Percentiles rank a stretch among this genome's conserved stretches.
These are phyloP conservation scores for Scopulariopsis brevicaulis DNA, from an alignment of 2,329 filamentous ascomycete species.

Conservation along the genomic window DNA sequence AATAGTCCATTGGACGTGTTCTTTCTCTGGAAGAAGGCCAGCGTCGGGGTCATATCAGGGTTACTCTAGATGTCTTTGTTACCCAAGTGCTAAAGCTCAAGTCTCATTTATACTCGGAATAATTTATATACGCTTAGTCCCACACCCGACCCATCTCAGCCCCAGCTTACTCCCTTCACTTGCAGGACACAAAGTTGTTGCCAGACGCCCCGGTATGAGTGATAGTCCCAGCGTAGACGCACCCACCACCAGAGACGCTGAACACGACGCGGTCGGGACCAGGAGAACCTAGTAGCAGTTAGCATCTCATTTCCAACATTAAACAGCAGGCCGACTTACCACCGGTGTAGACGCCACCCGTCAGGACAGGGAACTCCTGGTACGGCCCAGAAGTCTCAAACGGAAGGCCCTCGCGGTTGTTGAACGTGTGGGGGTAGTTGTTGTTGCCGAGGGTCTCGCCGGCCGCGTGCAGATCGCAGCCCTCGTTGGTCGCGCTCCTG, in stretches of 20 bases:
- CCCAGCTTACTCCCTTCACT: background rate
- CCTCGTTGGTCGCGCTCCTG: slow-evolving; percentile 13
- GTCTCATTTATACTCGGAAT: no score
- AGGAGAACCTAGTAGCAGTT: slow-evolving; percentile 24
- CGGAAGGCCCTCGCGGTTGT: slow-evolving; percentile 24
- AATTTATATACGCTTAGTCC: no score
- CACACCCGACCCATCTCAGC: no score
- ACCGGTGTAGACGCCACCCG: slow-evolving; percentile 20
- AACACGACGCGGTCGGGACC: slow-evolving; percentile 58
- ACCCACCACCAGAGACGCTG: slow-evolving; percentile 28
- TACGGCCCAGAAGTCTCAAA: slow-evolving; percentile 18
- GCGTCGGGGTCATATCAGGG: no score
- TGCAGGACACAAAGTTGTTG: slow-evolving; percentile 58
- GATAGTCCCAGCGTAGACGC: slow-evolving; percentile 50
- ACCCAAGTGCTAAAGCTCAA: no score
- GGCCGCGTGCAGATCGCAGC: slow-evolving; percentile 7
- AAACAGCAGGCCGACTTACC: slow-evolving; percentile 14
- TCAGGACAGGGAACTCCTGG: slow-evolving; percentile 25
- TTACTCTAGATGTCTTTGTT: no score
- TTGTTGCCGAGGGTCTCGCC: slow-evolving; percentile 16
- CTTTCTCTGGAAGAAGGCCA: no score
- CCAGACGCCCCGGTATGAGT: slow-evolving; percentile 61
- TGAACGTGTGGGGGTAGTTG: slow-evolving; percentile 24
- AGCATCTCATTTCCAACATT: background rate
- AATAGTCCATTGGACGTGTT: no score